phyloP scores from a whole-genome alignment of 805 yeast genomes.

The Wickerhamiella australiensis region DNA sequence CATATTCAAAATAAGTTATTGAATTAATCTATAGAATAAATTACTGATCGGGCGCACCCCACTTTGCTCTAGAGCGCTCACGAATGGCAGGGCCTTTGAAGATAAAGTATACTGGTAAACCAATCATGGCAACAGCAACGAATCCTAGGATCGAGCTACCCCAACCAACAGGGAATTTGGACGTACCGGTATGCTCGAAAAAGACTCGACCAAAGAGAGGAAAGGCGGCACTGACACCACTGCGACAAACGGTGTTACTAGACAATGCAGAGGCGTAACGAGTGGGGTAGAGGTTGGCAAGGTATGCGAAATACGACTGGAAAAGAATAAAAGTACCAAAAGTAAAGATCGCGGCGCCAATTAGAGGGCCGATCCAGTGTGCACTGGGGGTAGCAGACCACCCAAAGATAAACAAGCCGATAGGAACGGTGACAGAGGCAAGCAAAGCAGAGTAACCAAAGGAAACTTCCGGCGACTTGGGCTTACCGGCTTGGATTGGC shows the following conservation, averaged over 20 bases:
- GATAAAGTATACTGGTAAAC: constrained; percentile 42
- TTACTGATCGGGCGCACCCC: neutral
- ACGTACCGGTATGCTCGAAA: constrained; percentile 33
- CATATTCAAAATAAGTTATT: too few relatives aligned
- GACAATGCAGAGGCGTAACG: constrained; percentile 37
- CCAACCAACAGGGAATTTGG: constrained; percentile 36
- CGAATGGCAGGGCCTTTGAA: constrained; percentile 33
- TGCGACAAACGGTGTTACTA: constrained; percentile 46
- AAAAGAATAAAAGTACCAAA: constrained; percentile 36
- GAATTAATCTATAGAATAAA: too few relatives aligned
- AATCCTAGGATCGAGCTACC: constrained; percentile 42
- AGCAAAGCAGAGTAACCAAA: constrained; percentile 28
- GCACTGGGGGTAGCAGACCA: constrained; percentile 42
- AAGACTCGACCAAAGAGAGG: constrained; percentile 53
- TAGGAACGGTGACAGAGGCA: constrained; percentile 36
- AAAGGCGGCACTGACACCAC: constrained; percentile 46
- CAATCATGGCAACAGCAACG: constrained; percentile 33
- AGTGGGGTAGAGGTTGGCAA: neutral
- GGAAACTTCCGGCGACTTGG: constrained; percentile 14
- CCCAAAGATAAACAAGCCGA: constrained; percentile 47
- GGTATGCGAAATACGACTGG: constrained; percentile 41
- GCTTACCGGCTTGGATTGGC: neutral
- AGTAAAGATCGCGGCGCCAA: constrained; percentile 34
- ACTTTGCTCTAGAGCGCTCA: neutral
- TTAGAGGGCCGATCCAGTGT: constrained; percentile 43